phyloP scores from a whole-genome alignment of 176 grass and related monocot species.

The Elymus sibiricus region DNA sequence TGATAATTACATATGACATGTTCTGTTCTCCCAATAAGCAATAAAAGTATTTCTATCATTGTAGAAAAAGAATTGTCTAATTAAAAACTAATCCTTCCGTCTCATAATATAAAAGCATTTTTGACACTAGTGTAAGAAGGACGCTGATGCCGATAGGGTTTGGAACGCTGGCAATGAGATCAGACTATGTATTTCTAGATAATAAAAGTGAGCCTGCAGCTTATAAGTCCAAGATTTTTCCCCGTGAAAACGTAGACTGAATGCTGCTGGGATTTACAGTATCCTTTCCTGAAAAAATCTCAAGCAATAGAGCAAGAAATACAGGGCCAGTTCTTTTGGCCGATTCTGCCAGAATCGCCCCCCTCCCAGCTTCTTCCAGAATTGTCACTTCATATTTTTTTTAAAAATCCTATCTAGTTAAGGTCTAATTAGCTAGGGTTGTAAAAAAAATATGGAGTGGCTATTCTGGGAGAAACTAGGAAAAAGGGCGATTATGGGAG shows the following conservation, averaged over 20 bases:
- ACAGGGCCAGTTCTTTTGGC: no score
- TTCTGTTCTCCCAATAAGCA: background rate
- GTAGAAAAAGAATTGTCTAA: background rate
- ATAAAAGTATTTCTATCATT: background rate
- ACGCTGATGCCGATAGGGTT: no score
- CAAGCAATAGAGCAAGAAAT: background rate
- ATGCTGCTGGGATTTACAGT: background rate
- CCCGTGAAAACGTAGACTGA: conserved; percentile 24
- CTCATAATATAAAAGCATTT: no score
- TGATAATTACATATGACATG: background rate
- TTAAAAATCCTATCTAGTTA: no score
- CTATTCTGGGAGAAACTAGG: no score
- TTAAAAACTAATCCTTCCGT: background rate
- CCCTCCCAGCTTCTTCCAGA: no score
- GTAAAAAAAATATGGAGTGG: no score
- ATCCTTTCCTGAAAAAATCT: background rate
- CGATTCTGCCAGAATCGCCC: no score
- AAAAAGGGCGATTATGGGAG: no score
- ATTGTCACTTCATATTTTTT: no score
- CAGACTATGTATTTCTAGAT: background rate
- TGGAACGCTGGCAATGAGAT: background rate
- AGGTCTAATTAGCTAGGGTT: no score
- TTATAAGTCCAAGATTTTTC: conserved; percentile 13
- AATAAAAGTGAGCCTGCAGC: conserved; percentile 1
- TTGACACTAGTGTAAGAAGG: no score